Conservation (phyloP, 352 stramenopile genomes). For the Phytophthora ramorum region DNA sequence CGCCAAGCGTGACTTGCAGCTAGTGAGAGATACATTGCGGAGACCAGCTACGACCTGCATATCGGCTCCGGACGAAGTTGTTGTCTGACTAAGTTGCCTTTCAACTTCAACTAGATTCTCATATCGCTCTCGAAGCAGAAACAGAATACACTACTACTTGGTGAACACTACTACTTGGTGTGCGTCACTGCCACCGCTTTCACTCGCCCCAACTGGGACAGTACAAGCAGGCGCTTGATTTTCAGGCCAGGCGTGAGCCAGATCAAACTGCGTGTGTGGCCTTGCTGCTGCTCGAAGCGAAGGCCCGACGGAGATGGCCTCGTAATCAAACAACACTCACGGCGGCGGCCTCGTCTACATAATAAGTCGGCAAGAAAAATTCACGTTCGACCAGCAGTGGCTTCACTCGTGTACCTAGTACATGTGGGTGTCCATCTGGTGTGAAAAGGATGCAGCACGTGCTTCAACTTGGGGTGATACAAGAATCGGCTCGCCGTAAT, state of each 20-base stretch:
- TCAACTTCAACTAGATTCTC: too few species aligned
- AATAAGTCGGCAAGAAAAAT: not conserved
- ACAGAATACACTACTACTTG: too few species aligned
- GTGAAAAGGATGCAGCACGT: not conserved
- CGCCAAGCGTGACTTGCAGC: too few species aligned
- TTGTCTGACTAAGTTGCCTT: too few species aligned
- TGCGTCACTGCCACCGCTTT: too few species aligned
- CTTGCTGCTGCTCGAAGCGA: not conserved
- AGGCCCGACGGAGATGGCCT: not conserved
- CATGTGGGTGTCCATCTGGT: not conserved
- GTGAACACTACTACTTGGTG: too few species aligned
- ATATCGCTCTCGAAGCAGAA: too few species aligned
- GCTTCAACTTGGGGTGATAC: not conserved
- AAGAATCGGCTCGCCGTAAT: slow-evolving; percentile 11
- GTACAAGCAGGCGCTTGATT: slow-evolving; percentile 1
- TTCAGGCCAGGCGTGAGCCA: not conserved
- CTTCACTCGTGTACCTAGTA: slow-evolving; percentile 1
- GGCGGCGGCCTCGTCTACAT: not conserved
- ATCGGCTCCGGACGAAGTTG: too few species aligned
- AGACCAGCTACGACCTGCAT: not conserved
- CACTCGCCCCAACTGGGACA: slow-evolving; percentile 8
- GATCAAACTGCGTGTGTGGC: not conserved
- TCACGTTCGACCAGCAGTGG: slow-evolving; percentile 2
- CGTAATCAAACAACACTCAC: slow-evolving; percentile 17
- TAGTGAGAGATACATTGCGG: too few species aligned